phyloP scores from a whole-genome alignment of 768 basidiomycete genomes.

The Russula brevipes region DNA sequence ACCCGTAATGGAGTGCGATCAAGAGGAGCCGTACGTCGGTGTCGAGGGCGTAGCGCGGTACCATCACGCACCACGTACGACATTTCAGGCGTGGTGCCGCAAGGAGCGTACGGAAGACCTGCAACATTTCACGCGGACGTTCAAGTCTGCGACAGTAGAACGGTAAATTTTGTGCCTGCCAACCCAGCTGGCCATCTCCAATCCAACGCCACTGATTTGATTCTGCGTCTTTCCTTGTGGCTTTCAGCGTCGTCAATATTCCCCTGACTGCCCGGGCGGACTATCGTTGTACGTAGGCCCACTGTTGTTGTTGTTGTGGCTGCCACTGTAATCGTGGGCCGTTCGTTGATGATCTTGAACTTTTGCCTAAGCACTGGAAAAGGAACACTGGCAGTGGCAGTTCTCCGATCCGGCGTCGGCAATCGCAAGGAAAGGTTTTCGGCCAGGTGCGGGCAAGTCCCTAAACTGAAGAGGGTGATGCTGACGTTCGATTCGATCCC shows the following conservation, averaged over 20 bases:
- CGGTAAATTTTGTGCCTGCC: constrained; percentile 37
- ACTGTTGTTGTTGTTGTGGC: not conserved
- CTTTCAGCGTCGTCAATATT: constrained; percentile 51
- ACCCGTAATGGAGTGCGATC: constrained; percentile 37
- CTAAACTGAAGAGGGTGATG: not conserved
- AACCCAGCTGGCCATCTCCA: not conserved
- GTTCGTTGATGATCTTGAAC: no score
- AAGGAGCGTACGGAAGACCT: constrained; percentile 42
- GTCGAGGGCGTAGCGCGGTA: constrained; percentile 32
- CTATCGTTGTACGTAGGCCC: constrained; percentile 46
- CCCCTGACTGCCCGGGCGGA: constrained; percentile 56
- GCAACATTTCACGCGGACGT: constrained; percentile 62
- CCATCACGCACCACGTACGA: constrained; percentile 34
- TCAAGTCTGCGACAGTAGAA: constrained; percentile 48
- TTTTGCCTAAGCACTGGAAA: constrained; percentile 38
- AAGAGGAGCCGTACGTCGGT: constrained; percentile 35
- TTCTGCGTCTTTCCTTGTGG: not conserved
- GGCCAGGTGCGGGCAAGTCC: constrained; percentile 37
- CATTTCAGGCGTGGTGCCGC: constrained; percentile 47
- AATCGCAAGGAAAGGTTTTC: constrained; percentile 47
- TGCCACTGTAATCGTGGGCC: no score
- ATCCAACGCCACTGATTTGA: not conserved
- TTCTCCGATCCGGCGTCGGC: constrained; percentile 55
- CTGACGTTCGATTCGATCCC: not conserved
- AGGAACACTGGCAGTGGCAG: constrained; percentile 54